Evolutionary conservation across 179 eudicot species (phyloP).

Genomic region (Silene coronaria): DNA sequence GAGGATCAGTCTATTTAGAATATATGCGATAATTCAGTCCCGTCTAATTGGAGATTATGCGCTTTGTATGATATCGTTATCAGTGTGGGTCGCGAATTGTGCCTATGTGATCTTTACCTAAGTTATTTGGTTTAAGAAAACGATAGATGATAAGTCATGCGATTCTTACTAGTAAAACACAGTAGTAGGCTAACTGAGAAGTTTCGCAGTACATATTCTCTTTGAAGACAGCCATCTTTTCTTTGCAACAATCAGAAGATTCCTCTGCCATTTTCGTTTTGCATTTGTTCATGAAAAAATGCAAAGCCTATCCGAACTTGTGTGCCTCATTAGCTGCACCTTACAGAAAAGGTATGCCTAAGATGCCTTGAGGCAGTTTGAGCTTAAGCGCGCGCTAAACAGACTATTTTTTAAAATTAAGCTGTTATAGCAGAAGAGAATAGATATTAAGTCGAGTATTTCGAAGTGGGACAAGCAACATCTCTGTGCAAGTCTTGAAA

Average conservation of each 20-base stretch:
- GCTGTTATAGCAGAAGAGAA: too few relatives aligned
- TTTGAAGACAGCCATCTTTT: slow-evolving; percentile 15
- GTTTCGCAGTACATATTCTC: slow-evolving; percentile 15
- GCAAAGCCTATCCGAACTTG: too few relatives aligned
- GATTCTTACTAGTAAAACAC: slow-evolving; percentile 20
- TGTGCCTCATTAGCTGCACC: too few relatives aligned
- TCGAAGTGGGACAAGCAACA: too few relatives aligned
- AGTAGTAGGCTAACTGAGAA: slow-evolving; percentile 18
- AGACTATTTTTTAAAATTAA: too few relatives aligned
- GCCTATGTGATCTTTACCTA: slow-evolving; percentile 8
- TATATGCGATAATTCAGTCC: background rate
- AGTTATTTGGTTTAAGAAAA: slow-evolving; percentile 17
- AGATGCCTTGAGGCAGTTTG: too few relatives aligned
- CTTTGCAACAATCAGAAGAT: slow-evolving; percentile 18
- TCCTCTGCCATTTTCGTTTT: slow-evolving; percentile 20
- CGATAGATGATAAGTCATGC: slow-evolving; percentile 16
- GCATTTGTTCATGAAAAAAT: slow-evolving; percentile 23
- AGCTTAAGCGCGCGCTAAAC: too few relatives aligned
- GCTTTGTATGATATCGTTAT: slow-evolving; percentile 12
- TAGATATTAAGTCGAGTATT: too few relatives aligned
- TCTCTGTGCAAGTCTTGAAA: too few relatives aligned
- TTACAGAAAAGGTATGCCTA: too few relatives aligned
- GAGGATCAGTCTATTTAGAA: background rate
- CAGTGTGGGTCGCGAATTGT: slow-evolving; percentile 2
- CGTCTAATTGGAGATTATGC: background rate